phyloP scores from a whole-genome alignment of 495 filamentous ascomycete genomes.

The Apodospora peruviana region DNA sequence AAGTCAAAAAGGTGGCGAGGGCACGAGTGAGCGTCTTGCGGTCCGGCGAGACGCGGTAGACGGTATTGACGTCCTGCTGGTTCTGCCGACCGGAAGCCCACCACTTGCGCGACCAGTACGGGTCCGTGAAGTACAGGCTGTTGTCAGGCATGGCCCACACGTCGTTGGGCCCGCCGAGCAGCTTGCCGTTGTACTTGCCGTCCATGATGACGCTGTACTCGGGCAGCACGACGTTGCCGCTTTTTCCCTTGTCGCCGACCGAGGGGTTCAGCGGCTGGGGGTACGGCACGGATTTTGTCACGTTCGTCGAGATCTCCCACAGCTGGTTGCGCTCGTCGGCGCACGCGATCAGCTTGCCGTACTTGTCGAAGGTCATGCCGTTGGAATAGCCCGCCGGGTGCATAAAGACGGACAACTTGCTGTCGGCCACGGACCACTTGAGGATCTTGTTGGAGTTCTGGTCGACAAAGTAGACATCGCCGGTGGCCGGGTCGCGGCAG shows the following conservation, averaged over 20 bases:
- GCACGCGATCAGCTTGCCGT: slow-evolving; percentile 12
- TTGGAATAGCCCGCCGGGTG: slow-evolving; percentile 14
- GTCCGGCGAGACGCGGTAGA: slow-evolving; percentile 12
- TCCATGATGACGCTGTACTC: slow-evolving; percentile 14
- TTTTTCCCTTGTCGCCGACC: slow-evolving; percentile 7
- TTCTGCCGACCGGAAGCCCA: slow-evolving; percentile 3
- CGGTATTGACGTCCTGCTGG: slow-evolving; percentile 12
- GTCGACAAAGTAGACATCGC: slow-evolving; percentile 16
- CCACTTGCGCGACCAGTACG: slow-evolving; percentile 13
- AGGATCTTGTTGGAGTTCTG: slow-evolving; percentile 15
- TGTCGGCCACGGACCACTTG: slow-evolving; percentile 9
- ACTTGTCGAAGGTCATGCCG: slow-evolving; percentile 14
- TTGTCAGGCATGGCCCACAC: slow-evolving; percentile 12
- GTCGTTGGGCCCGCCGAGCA: slow-evolving; percentile 13
- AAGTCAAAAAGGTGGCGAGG: slow-evolving; percentile 7
- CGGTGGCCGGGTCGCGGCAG: slow-evolving; percentile 12
- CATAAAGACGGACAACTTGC: slow-evolving; percentile 10
- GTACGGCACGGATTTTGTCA: slow-evolving; percentile 10
- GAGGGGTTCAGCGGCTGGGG: slow-evolving; percentile 7
- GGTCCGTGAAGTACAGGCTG: slow-evolving; percentile 14
- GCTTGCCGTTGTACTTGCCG: slow-evolving; percentile 16
- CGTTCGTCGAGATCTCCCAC: slow-evolving; percentile 13
- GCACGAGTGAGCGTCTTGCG: slow-evolving; percentile 12
- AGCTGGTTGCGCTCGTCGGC: slow-evolving; percentile 16
- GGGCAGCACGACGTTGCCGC: slow-evolving; percentile 12